Percentiles rank a stretch among this genome's conserved stretches.
Evolutionary conservation across 2,329 filamentous ascomycete genomes (phyloP).

Genomic region (Thielaviopsis ethacetica): DNA sequence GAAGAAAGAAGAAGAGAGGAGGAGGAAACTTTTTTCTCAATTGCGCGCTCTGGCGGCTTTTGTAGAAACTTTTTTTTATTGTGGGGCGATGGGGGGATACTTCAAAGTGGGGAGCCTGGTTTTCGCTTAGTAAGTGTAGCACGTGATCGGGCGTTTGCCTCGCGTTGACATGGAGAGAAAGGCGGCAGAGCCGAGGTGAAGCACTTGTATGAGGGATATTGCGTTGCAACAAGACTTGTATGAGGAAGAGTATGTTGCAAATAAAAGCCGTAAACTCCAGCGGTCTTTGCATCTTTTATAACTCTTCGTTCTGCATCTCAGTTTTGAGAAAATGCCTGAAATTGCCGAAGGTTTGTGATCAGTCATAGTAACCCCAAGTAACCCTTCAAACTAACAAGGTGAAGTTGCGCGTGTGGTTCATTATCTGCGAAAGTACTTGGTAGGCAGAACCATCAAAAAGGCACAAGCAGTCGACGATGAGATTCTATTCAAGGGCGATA

Average conservation of each 20-base stretch:
- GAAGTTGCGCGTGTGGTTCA: conserved; percentile 71
- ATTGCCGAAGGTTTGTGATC: conserved; percentile 37
- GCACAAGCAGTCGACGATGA: conserved; percentile 61
- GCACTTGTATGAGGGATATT: too few species aligned
- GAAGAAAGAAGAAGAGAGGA: conserved; percentile 9
- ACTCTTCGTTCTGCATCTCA: background rate
- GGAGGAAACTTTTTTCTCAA: conserved; percentile 9
- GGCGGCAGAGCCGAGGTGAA: too few species aligned
- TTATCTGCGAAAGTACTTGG: conserved; percentile 66
- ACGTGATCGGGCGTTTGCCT: conserved; percentile 17
- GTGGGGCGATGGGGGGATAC: background rate
- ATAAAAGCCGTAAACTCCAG: background rate
- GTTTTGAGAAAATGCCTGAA: conserved; percentile 35
- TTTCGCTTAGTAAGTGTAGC: conserved; percentile 8
- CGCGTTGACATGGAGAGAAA: background rate
- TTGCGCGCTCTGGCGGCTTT: background rate
- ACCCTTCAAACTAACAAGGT: background rate
- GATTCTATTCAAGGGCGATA: conserved; percentile 78
- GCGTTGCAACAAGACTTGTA: too few species aligned
- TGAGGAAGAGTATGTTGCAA: too few species aligned
- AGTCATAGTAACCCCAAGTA: background rate
- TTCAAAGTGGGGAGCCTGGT: conserved; percentile 3
- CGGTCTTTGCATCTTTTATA: background rate
- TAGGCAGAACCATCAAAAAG: conserved; percentile 60
- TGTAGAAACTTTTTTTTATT: conserved; percentile 5